These are phyloP conservation scores for Aspergillus cejpii DNA, from an alignment of 2,329 filamentous ascomycete genomes.

Conservation along the genomic window DNA sequence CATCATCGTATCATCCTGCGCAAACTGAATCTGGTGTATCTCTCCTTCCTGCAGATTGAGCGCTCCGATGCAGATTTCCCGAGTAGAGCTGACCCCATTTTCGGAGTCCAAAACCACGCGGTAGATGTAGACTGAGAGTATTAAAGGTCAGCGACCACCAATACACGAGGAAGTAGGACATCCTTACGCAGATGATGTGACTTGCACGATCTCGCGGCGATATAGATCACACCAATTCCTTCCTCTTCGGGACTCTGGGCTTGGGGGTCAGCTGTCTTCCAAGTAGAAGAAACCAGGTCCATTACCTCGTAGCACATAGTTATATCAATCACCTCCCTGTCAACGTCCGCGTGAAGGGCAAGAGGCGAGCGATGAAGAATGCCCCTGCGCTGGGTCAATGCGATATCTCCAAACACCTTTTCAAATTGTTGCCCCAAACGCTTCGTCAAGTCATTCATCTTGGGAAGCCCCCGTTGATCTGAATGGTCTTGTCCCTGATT, in stretches of 20 bases:
- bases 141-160: slow-evolving; percentile 10
- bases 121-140: slow-evolving; percentile 52
- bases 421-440: slow-evolving; percentile 54
- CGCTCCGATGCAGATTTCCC: slow-evolving; percentile 25
- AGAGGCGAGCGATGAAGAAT: slow-evolving; percentile 58
- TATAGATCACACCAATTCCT: slow-evolving; percentile 28
- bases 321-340: slow-evolving; percentile 46
- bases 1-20: slow-evolving; percentile 56
- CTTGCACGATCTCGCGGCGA: slow-evolving; percentile 30
- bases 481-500: slow-evolving; percentile 46
- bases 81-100: slow-evolving; percentile 53
- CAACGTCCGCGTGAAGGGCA: slow-evolving; percentile 40
- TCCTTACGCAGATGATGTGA: slow-evolving; percentile 30
- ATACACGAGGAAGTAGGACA: background rate
- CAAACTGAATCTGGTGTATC: slow-evolving; percentile 59
- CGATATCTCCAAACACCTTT: slow-evolving; percentile 60
- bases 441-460: slow-evolving; percentile 57
- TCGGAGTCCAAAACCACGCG: slow-evolving; percentile 47
- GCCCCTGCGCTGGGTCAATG: slow-evolving; percentile 61
- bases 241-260: slow-evolving; percentile 21
- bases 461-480: slow-evolving; percentile 50
- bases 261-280: slow-evolving; percentile 4
- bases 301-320: slow-evolving; percentile 50
- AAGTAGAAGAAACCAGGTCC: background rate
- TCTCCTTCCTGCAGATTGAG: slow-evolving; percentile 31